Percentiles rank a stretch among this genome's conserved stretches.
Conservation (phyloP, 2,329 filamentous ascomycete species). For the Cryoendolithus antarcticus region DNA sequence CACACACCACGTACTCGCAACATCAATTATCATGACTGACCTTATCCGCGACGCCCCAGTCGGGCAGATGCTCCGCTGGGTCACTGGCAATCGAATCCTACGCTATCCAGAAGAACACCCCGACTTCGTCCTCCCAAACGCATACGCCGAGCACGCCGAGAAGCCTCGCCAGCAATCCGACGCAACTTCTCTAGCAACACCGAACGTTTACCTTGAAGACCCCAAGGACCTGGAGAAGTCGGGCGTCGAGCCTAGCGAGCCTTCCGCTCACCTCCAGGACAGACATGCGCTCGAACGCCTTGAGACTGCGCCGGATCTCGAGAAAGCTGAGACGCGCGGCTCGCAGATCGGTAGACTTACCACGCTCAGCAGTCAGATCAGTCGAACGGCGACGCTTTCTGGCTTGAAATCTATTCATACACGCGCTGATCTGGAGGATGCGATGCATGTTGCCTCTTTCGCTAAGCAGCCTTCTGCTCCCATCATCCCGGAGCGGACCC, state of each 20-base stretch:
- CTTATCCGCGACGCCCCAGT: slow-evolving; percentile 43
- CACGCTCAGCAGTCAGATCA: slow-evolving; percentile 8
- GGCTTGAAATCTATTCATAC: slow-evolving; percentile 26
- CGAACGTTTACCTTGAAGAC: slow-evolving; percentile 1
- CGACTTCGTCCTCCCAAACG: slow-evolving; percentile 40
- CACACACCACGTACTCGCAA: no score
- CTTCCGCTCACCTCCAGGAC: neutral
- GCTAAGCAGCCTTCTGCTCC: slow-evolving; percentile 24
- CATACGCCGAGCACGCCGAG: slow-evolving; percentile 18
- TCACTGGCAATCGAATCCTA: slow-evolving; percentile 41
- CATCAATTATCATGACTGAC: slow-evolving; percentile 1
- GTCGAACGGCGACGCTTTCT: slow-evolving; percentile 24
- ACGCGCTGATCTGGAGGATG: slow-evolving; percentile 28
- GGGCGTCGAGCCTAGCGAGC: slow-evolving; percentile 9
- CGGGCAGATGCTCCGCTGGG: slow-evolving; percentile 45
- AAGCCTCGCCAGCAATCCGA: neutral
- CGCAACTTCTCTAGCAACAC: neutral
- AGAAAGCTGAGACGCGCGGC: slow-evolving; percentile 9
- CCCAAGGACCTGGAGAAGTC: slow-evolving; percentile 22
- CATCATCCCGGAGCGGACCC: slow-evolving; percentile 37
- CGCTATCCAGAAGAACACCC: slow-evolving; percentile 48
- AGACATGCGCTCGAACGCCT: slow-evolving; percentile 55
- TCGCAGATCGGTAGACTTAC: neutral
- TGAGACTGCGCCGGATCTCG: slow-evolving; percentile 57
- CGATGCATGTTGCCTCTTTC: slow-evolving; percentile 21